Conservation (phyloP, 2,329 filamentous ascomycete species). For the Alternaria postmessia region DNA sequence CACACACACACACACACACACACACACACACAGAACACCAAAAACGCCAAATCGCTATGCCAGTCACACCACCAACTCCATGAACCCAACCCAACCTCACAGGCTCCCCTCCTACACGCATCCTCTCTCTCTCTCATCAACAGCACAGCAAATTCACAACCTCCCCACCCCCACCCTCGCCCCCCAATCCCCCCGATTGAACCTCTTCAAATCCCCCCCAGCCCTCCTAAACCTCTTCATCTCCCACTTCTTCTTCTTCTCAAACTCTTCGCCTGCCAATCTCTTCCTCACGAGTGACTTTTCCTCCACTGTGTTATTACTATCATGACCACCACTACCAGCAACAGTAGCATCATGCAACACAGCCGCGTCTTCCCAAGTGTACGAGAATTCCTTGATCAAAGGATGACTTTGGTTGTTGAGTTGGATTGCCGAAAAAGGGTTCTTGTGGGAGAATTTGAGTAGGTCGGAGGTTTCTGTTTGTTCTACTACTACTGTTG, state of each 20-base stretch:
- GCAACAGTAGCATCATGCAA: slow-evolving; percentile 31
- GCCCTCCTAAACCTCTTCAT: slow-evolving; percentile 45
- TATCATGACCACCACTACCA: slow-evolving; percentile 17
- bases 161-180: slow-evolving; percentile 45
- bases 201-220: slow-evolving; percentile 43
- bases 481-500: too few relatives aligned
- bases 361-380: slow-evolving; percentile 39
- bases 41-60: background rate
- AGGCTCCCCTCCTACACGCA: too few relatives aligned
- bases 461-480: slow-evolving; percentile 31
- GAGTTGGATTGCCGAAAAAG: slow-evolving; percentile 37
- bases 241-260: slow-evolving; percentile 43
- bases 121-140: too few relatives aligned
- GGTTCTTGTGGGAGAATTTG: slow-evolving; percentile 40
- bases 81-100: background rate
- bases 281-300: slow-evolving; percentile 36
- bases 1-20: too few relatives aligned
- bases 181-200: slow-evolving; percentile 50
- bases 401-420: slow-evolving; percentile 36
- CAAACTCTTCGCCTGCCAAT: slow-evolving; percentile 36
- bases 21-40: background rate
- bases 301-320: too few relatives aligned
- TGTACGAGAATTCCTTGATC: slow-evolving; percentile 42
- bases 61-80: too few relatives aligned
- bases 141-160: slow-evolving; percentile 28